Evolutionary conservation across 441 rosid genomes (phyloP), one percentile per base, ranked within the genome.

Genomic region (Biscutella laevigata): DNA sequence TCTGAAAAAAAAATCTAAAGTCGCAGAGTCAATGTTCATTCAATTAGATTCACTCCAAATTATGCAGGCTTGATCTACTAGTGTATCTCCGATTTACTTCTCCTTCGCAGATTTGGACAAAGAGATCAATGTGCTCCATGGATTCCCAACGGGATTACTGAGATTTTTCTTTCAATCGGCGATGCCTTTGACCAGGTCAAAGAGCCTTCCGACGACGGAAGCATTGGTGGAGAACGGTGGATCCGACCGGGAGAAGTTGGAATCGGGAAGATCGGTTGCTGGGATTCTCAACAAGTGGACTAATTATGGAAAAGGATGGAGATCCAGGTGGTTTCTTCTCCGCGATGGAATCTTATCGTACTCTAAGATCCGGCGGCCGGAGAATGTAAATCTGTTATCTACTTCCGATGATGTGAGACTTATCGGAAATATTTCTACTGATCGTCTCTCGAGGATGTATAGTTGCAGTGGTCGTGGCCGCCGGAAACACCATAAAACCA

Each of bases 291-390:
- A 81, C 37, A 92, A 92, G 72, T 92, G 99, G 99, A 92, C 99
- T 5, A 92, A 92, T 71, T 88, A 78, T 79, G 88, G 99, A 2
- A 88, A 84, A 62, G 97, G 99, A n/a, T 92, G 99, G 99, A 84
- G 99, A 81, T 86, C 90, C 43, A 78, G 99, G 46, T 92, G 95
- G 97, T 88, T 92, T 65, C 68, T 80, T 24, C 79, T 92, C 43
- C 79, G 79, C 37, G 80, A 81, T 35, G 97, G 95, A 25, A 75
- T 77, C 46, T 79, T 92, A 7, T 88, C 92, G 3, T 92, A 92
- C 58, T 88, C 90, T 3, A 92, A 86, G 79, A 77, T 77, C 68
- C 86, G 80, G 16, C 74, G 88, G 30, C 73, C 84, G 36, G 96
- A 81, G 68, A 72, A 75, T 72, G 74, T 88, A 1, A 71, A 69